phyloP scores from a whole-genome alignment of 2,329 filamentous ascomycete species.

The Aspergillus fructus region DNA sequence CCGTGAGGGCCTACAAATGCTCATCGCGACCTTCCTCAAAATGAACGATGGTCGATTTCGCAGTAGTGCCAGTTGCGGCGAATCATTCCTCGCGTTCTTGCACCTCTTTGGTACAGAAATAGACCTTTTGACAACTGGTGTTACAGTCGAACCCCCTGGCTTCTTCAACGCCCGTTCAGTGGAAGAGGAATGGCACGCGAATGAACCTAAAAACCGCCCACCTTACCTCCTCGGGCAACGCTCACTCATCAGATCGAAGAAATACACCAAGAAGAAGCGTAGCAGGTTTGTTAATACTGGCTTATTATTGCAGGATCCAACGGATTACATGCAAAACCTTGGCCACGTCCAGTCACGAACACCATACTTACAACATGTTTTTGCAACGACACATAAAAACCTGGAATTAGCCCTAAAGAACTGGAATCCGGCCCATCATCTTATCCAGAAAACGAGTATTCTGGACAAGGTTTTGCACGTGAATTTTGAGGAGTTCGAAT shows the following conservation, averaged over 20 bases:
- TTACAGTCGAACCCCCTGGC: slow-evolving; percentile 50
- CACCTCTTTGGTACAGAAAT: slow-evolving; percentile 48
- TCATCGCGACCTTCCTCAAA: slow-evolving; percentile 56
- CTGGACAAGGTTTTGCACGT: slow-evolving; percentile 26
- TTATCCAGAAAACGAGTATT: slow-evolving; percentile 18
- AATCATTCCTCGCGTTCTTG: slow-evolving; percentile 51
- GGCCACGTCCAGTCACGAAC: slow-evolving; percentile 51
- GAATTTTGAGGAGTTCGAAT: slow-evolving; percentile 28
- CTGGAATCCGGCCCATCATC: slow-evolving; percentile 22
- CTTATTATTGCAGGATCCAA: slow-evolving; percentile 60
- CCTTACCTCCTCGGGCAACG: slow-evolving; percentile 40
- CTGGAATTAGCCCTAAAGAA: slow-evolving; percentile 23
- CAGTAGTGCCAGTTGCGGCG: slow-evolving; percentile 33
- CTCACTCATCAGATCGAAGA: slow-evolving; percentile 36
- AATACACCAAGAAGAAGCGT: slow-evolving; percentile 31
- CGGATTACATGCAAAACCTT: slow-evolving; percentile 57
- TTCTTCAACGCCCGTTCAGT: slow-evolving; percentile 37
- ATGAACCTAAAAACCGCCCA: slow-evolving; percentile 10
- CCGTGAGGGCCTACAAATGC: slow-evolving; percentile 57
- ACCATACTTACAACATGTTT: slow-evolving; percentile 50
- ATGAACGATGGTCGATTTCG: slow-evolving; percentile 37
- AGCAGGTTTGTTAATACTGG: slow-evolving; percentile 34
- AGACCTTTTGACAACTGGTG: slow-evolving; percentile 46
- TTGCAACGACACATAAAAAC: slow-evolving; percentile 31
- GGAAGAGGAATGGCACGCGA: slow-evolving; percentile 15